Conservation (phyloP, 129 eudicot species). For the Glebionis coronaria region DNA sequence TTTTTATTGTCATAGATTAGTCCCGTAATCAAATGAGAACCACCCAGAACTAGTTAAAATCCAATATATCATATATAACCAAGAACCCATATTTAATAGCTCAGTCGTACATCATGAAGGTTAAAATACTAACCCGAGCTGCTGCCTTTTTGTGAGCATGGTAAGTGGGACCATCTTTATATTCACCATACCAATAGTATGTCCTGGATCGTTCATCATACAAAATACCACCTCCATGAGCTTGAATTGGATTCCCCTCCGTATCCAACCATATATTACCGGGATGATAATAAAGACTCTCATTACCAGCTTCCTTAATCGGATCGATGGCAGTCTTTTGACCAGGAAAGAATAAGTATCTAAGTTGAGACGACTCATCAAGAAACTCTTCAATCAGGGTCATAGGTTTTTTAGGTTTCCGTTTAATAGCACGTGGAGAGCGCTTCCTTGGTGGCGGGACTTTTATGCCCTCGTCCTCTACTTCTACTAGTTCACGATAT, state of each 20-base stretch:
- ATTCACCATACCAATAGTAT: conserved; percentile 96
- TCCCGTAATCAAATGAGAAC: background rate
- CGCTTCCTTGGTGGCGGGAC: conserved; percentile 91
- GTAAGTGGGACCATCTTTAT: conserved; percentile 94
- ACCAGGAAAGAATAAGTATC: conserved; percentile 81
- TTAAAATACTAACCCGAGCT: conserved; percentile 71
- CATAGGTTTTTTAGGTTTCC: conserved; percentile 65
- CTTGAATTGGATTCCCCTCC: conserved; percentile 94
- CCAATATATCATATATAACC: no score
- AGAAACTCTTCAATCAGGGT: conserved; percentile 87
- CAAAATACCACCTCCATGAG: conserved; percentile 95
- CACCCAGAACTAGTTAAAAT: background rate
- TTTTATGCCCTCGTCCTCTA: conserved; percentile 79
- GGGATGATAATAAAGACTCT: conserved; percentile 72
- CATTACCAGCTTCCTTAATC: conserved; percentile 49
- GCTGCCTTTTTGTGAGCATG: conserved; percentile 87
- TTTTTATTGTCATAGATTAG: background rate
- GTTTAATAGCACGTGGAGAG: conserved; percentile 90
- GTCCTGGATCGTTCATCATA: conserved; percentile 63
- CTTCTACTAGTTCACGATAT: conserved; percentile 72
- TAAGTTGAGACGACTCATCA: conserved; percentile 82
- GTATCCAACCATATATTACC: conserved; percentile 98
- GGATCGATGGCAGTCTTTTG: conserved; percentile 67
- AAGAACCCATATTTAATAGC: no score
- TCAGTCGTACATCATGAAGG: background rate